Base-by-base conservation (phyloP, 176 grass and related monocot species). In the Carex kokanica region DNA sequence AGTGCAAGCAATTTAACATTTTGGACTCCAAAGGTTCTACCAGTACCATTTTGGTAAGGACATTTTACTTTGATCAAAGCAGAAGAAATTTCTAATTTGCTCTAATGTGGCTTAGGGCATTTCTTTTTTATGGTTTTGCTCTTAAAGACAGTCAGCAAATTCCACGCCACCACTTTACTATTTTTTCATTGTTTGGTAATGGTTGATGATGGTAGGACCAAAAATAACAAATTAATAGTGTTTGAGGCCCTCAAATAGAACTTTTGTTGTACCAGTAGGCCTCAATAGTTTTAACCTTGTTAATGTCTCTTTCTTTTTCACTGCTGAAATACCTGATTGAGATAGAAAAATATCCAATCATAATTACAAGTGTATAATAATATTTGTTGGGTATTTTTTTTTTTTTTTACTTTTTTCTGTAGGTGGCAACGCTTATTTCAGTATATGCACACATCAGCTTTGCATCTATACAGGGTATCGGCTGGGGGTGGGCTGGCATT, bases 341-440 rank as follows among this genome's bases (percentile, higher is more conserved):
- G 47, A 52, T 25, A 51, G 20, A 61, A 61, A 74, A 49, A 41
- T 2, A 38, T 56, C 29, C 17, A 83, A 21, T 56, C 52, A 59
- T 25, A 45, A 51, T 60, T 72, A 72, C 38, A 47, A 72, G 23
- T 45, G 68, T 72, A 45, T 72, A 72, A 45, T 0, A 47, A 20
- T 45, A 1, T 41, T 66, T 31, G 21, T 31, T 66, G 59, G 53
- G 43, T 47, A 47, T 45, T 47, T 32, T 34, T 40, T 6, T 34
- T 40, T 6, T 43, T 58, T 7, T 41, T 2, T 9, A 17, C 11
- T 79, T 79, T 60, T 78, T 41, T 40, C 16, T 84, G 80, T 82
- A 97, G 91, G 90, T 91, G 86, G 95, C 92, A 8, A 97, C 90
- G 10, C 86, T 92, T 27, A 86, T 97, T 83, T 84, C 94, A 4